Percentiles rank a stretch among this genome's conserved stretches.
These are phyloP conservation scores for Spiromastix sp. DNA, from an alignment of 2,329 filamentous ascomycete species.

Conservation along the genomic window DNA sequence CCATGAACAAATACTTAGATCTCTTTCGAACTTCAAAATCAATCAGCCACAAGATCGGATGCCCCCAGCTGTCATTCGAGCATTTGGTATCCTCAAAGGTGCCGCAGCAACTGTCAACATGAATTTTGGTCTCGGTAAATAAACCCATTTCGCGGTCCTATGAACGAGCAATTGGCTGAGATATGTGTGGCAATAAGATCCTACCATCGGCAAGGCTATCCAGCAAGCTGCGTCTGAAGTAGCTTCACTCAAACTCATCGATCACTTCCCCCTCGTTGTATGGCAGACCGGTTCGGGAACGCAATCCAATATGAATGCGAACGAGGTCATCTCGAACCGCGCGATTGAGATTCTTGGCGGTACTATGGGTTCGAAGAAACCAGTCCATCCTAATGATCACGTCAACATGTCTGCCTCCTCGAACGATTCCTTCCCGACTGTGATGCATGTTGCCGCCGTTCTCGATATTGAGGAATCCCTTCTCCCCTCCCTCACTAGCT, in stretches of 20 bases:
- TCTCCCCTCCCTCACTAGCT: conserved; percentile 68
- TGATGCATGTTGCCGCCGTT: conserved; percentile 98
- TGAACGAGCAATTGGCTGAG: conserved; percentile 12
- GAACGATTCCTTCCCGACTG: conserved; percentile 98
- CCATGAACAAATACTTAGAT: conserved; percentile 36
- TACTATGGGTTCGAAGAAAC: conserved; percentile 91
- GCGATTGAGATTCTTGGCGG: conserved; percentile 96
- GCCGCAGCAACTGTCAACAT: conserved; percentile 94
- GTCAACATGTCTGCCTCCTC: conserved; percentile 99
- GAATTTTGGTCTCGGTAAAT: conserved; percentile 68
- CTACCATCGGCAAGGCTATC: conserved; percentile 83
- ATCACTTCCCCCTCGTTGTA: conserved; percentile 97
- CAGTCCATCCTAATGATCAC: conserved; percentile 98
- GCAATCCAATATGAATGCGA: conserved; percentile 99
- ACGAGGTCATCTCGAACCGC: conserved; percentile 98
- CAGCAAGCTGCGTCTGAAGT: conserved; percentile 92
- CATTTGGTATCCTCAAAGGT: conserved; percentile 95
- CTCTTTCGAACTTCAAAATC: conserved; percentile 95
- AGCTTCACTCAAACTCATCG: conserved; percentile 81
- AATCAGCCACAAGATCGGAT: conserved; percentile 99
- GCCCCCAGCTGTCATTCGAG: conserved; percentile 82
- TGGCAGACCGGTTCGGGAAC: conserved; percentile 99
- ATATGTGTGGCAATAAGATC: conserved; percentile 45
- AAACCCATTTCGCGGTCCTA: conserved; percentile 4
- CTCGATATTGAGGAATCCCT: conserved; percentile 82